These are phyloP conservation scores for Phlebiopsis flavidoalba DNA, from an alignment of 768 basidiomycete species.

Conservation along the genomic window DNA sequence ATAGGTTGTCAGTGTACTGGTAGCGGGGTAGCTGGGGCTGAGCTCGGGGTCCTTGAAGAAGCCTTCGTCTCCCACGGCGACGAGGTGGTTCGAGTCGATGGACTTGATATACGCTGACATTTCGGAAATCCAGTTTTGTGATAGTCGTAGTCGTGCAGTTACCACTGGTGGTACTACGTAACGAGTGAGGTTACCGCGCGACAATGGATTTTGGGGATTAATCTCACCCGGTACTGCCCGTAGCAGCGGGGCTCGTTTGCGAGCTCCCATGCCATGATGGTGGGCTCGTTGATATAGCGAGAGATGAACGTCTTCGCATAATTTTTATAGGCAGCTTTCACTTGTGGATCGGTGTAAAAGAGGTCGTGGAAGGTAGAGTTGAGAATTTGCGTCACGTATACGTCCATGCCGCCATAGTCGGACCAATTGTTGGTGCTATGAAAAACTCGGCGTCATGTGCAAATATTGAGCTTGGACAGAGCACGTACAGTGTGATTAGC, in stretches of 20 bases:
- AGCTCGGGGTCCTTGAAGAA: conserved; percentile 48
- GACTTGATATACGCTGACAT: conserved; percentile 62
- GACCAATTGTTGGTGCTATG: conserved; percentile 58
- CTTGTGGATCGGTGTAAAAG: conserved; percentile 52
- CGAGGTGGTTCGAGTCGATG: conserved; percentile 57
- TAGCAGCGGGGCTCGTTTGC: conserved; percentile 31
- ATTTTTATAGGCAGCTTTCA: conserved; percentile 39
- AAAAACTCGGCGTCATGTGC: neutral
- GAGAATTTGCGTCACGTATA: conserved; percentile 54
- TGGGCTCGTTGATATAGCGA: conserved; percentile 49
- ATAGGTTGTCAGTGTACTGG: conserved; percentile 34
- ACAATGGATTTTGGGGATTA: too few species aligned
- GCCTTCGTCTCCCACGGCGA: conserved; percentile 61
- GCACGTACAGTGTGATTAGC: conserved; percentile 50
- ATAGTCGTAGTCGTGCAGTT: conserved; percentile 49
- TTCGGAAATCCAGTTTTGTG: conserved; percentile 46
- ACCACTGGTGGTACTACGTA: conserved; percentile 29
- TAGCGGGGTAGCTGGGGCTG: conserved; percentile 49
- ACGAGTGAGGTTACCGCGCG: too few species aligned
- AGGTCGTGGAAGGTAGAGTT: conserved; percentile 46
- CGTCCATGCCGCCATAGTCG: conserved; percentile 68
- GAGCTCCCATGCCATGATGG: conserved; percentile 53
- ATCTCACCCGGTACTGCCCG: conserved; percentile 24
- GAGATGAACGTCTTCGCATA: conserved; percentile 32
- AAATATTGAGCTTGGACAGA: neutral